Evolutionary conservation across 2,329 filamentous ascomycete species (phyloP).

Genomic region (Aspergillus ibericus): DNA sequence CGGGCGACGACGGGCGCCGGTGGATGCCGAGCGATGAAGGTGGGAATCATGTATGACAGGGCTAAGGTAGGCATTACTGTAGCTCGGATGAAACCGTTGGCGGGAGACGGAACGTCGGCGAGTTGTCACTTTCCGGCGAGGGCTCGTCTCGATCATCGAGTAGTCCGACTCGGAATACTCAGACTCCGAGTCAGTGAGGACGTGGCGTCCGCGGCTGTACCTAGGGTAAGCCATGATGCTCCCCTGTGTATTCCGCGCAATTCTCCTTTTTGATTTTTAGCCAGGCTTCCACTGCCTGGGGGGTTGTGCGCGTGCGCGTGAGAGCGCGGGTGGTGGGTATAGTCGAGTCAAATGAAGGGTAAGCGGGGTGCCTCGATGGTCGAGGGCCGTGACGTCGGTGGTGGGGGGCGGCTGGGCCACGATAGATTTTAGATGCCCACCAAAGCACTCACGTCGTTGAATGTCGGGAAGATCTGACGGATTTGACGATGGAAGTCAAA

Average conservation of each 20-base stretch:
- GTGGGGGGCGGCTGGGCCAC: background rate
- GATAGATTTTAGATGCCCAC: background rate
- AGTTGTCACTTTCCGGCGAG: conserved; percentile 22
- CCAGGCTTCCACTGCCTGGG: background rate
- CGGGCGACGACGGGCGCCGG: conserved; percentile 30
- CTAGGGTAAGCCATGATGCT: conserved; percentile 15
- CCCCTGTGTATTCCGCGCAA: background rate
- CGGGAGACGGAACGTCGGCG: conserved; percentile 37
- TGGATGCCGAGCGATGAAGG: conserved; percentile 38
- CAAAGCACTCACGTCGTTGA: background rate
- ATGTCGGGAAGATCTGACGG: conserved; percentile 11
- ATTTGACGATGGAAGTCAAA: conserved; percentile 20
- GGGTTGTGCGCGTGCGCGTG: background rate
- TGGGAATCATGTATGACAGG: conserved; percentile 26
- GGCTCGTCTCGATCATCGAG: conserved; percentile 30
- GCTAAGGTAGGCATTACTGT: conserved; percentile 25
- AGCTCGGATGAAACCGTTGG: conserved; percentile 25
- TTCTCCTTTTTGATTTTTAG: background rate
- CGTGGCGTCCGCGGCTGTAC: conserved; percentile 13
- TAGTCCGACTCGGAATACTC: conserved; percentile 39
- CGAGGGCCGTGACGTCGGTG: background rate
- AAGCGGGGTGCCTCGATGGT: conserved; percentile 4
- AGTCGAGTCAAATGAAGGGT: conserved; percentile 4
- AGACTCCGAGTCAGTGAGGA: conserved; percentile 28
- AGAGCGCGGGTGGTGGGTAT: background rate